phyloP scores from a whole-genome alignment of 1,139 yeast genomes.

The Kurtzmaniella natalensis region DNA sequence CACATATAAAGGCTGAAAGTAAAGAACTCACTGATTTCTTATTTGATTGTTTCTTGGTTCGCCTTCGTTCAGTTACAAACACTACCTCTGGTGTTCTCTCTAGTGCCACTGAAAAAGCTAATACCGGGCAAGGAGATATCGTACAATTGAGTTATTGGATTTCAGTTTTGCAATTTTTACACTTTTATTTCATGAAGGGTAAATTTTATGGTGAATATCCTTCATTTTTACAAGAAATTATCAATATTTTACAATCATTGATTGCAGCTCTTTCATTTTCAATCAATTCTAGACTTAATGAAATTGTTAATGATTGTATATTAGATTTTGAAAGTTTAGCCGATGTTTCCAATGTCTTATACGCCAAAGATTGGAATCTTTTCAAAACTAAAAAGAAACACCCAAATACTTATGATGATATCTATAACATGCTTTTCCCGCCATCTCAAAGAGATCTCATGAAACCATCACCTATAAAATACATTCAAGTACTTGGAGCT shows the following conservation, averaged over 20 bases:
- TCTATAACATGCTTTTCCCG: conserved; percentile 65
- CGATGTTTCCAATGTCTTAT: conserved; percentile 55
- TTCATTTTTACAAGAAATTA: conserved; percentile 53
- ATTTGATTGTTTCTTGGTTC: conserved; percentile 56
- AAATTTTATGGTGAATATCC: conserved; percentile 54
- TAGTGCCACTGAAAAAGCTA: conserved; percentile 22
- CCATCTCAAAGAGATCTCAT: conserved; percentile 58
- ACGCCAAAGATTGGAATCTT: conserved; percentile 73
- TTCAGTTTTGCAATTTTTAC: conserved; percentile 60
- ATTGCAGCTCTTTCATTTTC: conserved; percentile 62
- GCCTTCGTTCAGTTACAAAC: conserved; percentile 55
- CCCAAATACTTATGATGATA: conserved; percentile 60
- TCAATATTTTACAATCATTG: conserved; percentile 55
- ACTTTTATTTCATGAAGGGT: conserved; percentile 58
- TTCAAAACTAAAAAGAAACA: conserved; percentile 51
- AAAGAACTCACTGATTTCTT: conserved; percentile 52
- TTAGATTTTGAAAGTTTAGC: conserved; percentile 62
- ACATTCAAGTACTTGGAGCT: conserved; percentile 86
- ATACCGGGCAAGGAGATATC: conserved; percentile 55
- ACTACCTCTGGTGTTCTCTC: conserved; percentile 58
- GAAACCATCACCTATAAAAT: conserved; percentile 84
- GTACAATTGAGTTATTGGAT: conserved; percentile 72
- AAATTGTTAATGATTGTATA: conserved; percentile 58
- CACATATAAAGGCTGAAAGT: conserved; percentile 53
- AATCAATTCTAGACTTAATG: conserved; percentile 54